Evolutionary conservation across 2,329 filamentous ascomycete genomes (phyloP).

Genomic region (Fusarium torreyae): DNA sequence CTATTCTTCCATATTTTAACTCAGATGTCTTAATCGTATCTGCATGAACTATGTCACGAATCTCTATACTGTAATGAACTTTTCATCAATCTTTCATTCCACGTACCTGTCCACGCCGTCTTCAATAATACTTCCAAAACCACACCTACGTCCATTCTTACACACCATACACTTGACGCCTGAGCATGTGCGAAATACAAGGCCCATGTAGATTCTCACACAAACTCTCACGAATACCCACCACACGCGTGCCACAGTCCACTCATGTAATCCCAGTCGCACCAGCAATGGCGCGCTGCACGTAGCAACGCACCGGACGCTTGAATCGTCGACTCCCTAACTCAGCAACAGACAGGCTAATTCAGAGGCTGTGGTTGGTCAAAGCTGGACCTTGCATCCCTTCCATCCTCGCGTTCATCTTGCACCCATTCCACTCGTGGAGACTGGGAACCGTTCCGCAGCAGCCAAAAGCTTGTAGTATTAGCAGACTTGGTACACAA

Average conservation of each 20-base stretch:
- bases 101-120: constrained; percentile 5
- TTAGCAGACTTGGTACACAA: neutral
- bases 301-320: constrained; percentile 41
- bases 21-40: neutral
- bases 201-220: constrained; percentile 32
- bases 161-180: constrained; percentile 17
- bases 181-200: constrained; percentile 24
- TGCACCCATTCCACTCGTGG: constrained; percentile 46
- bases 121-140: constrained; percentile 12
- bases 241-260: constrained; percentile 37
- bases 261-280: constrained; percentile 46
- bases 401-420: constrained; percentile 39
- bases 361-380: constrained; percentile 43
- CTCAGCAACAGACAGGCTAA: constrained; percentile 49
- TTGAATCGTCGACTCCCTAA: constrained; percentile 50
- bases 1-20: neutral
- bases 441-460: constrained; percentile 35
- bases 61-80: no score
- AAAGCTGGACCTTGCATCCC: constrained; percentile 43
- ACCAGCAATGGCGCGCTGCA: constrained; percentile 46
- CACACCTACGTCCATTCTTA: constrained; percentile 23
- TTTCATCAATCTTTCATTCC: constrained; percentile 16
- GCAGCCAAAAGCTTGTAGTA: constrained; percentile 36
- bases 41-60: neutral
- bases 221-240: constrained; percentile 37